Conservation (phyloP, 1,284 basidiomycete genomes). For the Sanguinoderma infundibulare region DNA sequence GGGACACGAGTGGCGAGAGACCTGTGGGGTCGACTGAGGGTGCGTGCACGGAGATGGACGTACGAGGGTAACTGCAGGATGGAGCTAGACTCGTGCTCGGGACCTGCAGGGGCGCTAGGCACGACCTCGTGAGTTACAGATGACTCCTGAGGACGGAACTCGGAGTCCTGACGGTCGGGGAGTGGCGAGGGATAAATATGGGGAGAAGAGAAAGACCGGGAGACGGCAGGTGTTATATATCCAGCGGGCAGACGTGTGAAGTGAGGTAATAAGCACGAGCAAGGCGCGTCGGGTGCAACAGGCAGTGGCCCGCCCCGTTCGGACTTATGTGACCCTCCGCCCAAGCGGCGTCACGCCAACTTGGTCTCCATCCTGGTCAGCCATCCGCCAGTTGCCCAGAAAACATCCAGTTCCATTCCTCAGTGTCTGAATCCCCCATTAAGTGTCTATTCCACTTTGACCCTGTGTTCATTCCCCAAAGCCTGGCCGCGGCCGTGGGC, state of each 20-base stretch:
- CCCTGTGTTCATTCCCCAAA: background rate
- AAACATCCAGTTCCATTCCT: background rate
- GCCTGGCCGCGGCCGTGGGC: background rate
- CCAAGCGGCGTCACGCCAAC: background rate
- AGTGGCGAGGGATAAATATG: slow-evolving; percentile 3
- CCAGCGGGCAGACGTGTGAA: slow-evolving; percentile 23
- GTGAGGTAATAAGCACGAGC: slow-evolving; percentile 25
- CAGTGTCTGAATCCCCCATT: background rate
- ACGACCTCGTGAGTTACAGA: background rate
- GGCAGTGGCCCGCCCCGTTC: slow-evolving; percentile 8
- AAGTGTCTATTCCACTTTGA: background rate
- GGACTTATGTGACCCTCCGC: background rate
- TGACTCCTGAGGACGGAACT: background rate
- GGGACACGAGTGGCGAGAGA: slow-evolving; percentile 5
- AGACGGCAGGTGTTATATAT: slow-evolving; percentile 20
- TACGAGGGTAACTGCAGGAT: background rate
- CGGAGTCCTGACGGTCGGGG: background rate
- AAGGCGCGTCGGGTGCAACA: slow-evolving; percentile 14
- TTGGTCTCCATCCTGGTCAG: background rate
- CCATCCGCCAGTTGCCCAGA: too few species aligned
- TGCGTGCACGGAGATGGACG: slow-evolving; percentile 18
- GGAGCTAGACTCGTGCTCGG: background rate
- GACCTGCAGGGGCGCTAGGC: background rate
- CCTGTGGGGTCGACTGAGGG: slow-evolving; percentile 12
- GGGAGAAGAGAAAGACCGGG: slow-evolving; percentile 3